Percentiles rank a stretch among this genome's conserved stretches.
phyloP scores from a whole-genome alignment of 1,139 yeast genomes.

The Blastobotrys capitulatus region DNA sequence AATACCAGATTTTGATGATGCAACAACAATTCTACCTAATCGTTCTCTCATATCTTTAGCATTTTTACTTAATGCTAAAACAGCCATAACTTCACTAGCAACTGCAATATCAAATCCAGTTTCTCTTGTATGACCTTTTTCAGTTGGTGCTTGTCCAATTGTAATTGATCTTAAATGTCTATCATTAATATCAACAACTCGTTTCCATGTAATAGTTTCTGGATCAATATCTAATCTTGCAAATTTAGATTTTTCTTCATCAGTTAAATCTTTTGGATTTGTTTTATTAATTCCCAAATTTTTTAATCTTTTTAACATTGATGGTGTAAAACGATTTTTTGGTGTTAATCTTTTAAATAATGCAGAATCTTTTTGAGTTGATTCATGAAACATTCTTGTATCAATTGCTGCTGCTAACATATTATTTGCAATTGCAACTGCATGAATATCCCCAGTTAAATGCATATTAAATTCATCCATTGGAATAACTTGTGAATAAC shows the following conservation, averaged over 20 bases:
- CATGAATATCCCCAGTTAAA: slow-evolving; percentile 97
- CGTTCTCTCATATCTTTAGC: slow-evolving; percentile 84
- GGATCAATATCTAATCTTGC: slow-evolving; percentile 92
- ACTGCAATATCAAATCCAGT: slow-evolving; percentile 97
- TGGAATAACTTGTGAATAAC: slow-evolving; percentile 96
- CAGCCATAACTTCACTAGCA: slow-evolving; percentile 98
- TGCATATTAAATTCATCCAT: slow-evolving; percentile 99
- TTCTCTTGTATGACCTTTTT: slow-evolving; percentile 80
- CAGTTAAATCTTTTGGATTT: slow-evolving; percentile 75
- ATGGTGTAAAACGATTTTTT: slow-evolving; percentile 80
- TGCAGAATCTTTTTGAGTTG: slow-evolving; percentile 85
- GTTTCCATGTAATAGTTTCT: slow-evolving; percentile 89
- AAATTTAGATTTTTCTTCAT: slow-evolving; percentile 68
- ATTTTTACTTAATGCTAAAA: slow-evolving; percentile 81
- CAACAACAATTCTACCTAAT: slow-evolving; percentile 88
- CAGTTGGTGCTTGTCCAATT: slow-evolving; percentile 91
- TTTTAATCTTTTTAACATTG: slow-evolving; percentile 70
- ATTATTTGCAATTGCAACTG: slow-evolving; percentile 93
- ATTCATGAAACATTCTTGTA: slow-evolving; percentile 95
- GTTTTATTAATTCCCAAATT: slow-evolving; percentile 79
- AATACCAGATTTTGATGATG: slow-evolving; percentile 71
- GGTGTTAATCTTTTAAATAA: slow-evolving; percentile 87
- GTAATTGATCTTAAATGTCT: slow-evolving; percentile 89
- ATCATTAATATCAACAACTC: slow-evolving; percentile 96
- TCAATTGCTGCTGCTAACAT: slow-evolving; percentile 96